A percentile compares a stretch with the other conserved stretches of the same genome.
These are phyloP conservation scores for Lipomyces yarrowii DNA, from an alignment of 1,139 yeast genomes.

Conservation along the genomic window DNA sequence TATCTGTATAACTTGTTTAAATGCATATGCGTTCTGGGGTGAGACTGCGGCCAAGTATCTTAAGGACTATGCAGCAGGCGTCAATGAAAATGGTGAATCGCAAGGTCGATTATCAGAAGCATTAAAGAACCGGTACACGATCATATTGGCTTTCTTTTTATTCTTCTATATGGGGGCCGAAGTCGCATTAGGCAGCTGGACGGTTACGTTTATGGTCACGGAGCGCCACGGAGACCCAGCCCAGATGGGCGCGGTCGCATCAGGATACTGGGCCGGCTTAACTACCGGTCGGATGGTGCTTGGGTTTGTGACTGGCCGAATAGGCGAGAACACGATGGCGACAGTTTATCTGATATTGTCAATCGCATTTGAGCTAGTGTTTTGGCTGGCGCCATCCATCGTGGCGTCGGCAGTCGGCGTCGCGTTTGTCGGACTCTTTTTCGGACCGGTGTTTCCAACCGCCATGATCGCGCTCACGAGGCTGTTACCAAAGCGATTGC, in stretches of 20 bases:
- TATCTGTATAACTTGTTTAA: constrained; percentile 41
- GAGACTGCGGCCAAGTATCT: constrained; percentile 24
- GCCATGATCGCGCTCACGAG: constrained; percentile 66
- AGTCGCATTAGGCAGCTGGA: constrained; percentile 72
- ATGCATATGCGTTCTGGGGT: constrained; percentile 47
- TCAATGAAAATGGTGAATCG: constrained; percentile 9
- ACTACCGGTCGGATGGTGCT: constrained; percentile 61
- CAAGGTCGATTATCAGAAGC: constrained; percentile 20
- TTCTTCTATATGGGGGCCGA: constrained; percentile 71
- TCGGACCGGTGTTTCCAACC: constrained; percentile 84
- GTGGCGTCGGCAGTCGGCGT: constrained; percentile 44
- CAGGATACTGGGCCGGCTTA: constrained; percentile 74
- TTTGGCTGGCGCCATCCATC: constrained; percentile 40
- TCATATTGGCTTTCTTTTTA: constrained; percentile 43
- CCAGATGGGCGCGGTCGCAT: constrained; percentile 63
- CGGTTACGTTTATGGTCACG: constrained; percentile 62
- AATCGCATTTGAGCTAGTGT: constrained; percentile 35
- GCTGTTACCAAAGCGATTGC: constrained; percentile 61
- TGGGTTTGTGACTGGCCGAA: constrained; percentile 40
- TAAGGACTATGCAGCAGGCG: constrained; percentile 9
- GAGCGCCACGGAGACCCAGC: constrained; percentile 53
- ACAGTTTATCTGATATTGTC: constrained; percentile 34
- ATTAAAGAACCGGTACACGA: constrained; percentile 16
- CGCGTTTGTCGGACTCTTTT: constrained; percentile 62
- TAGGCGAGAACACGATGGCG: constrained; percentile 36